Conservation (phyloP, 345 rosid species). For the Salix brachista region DNA sequence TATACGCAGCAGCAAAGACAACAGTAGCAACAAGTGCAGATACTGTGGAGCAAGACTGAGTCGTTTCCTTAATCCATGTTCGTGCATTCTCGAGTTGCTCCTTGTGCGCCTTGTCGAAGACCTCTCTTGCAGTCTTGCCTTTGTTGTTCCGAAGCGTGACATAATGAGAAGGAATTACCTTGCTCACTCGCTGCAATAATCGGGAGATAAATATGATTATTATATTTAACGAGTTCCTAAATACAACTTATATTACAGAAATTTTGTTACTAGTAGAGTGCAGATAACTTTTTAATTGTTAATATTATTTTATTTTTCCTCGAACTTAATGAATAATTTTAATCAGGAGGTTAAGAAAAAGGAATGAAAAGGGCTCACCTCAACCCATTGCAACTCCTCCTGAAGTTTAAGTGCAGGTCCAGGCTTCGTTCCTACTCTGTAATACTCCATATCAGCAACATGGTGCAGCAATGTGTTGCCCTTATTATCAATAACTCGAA, state of each 20-base stretch:
- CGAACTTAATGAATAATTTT: too few species aligned
- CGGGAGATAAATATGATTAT: too few species aligned
- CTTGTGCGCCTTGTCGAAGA: slow-evolving; percentile 1
- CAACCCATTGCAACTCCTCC: slow-evolving; percentile 23
- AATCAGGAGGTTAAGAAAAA: too few species aligned
- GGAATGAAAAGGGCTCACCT: too few species aligned
- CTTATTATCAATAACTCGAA: slow-evolving; percentile 5
- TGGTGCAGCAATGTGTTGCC: slow-evolving; percentile 26
- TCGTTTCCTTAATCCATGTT: background rate
- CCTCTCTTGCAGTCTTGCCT: background rate
- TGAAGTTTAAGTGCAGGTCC: slow-evolving; percentile 24
- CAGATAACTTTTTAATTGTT: too few species aligned
- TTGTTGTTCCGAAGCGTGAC: slow-evolving; percentile 9
- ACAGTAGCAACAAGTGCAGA: too few species aligned
- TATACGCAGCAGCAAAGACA: too few species aligned
- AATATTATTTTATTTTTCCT: too few species aligned
- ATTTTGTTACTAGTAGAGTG: too few species aligned
- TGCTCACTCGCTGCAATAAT: slow-evolving; percentile 6
- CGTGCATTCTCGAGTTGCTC: background rate
- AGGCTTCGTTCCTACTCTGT: slow-evolving; percentile 9
- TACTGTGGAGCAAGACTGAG: background rate
- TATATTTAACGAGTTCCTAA: too few species aligned
- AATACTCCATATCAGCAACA: background rate
- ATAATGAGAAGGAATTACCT: background rate
- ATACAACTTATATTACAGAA: too few species aligned